Base-by-base conservation (phyloP, 495 filamentous ascomycete species). In the Astrocystis sublimbata region DNA sequence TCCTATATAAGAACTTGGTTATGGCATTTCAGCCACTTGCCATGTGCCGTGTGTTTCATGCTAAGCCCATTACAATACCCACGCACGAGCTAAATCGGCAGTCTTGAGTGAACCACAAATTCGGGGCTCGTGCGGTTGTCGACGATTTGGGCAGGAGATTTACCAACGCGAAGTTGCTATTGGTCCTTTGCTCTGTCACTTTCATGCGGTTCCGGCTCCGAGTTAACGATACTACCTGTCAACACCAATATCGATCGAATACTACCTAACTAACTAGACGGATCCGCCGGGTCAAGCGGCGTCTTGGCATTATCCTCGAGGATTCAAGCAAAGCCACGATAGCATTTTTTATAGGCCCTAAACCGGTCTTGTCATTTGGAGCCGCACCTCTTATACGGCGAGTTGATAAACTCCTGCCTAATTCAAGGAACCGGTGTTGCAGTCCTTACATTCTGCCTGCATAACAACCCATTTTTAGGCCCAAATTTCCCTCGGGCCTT, bases 131-230 rank as follows among this genome's bases (percentile, higher is more conserved):
- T 9, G 6, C 45, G 17, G 26, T 6, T 24, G 9, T 60, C n/a
- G 46, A 60, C 45, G 38, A 51, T 51, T 60, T 31, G 45, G 46
- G 46, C 46, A 42, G 46, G 36, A 51, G 58, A 60, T 51, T 42
- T 12, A 42, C 53, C 36, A 43, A 45, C 26, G 28, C 40, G 36
- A 17, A 36, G 19, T 53, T 26, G 36, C 31, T 8, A 53, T 61
- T 43, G 58, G 58, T 40, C 19, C 42, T 53, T 41, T 2, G 23
- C 28, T 42, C 35, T 19, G 19, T 53, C 8, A 12, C 28, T 36
- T 23, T 50, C 26, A 45, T 33, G 54, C 38, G 17, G 7, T 28
- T 41, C 45, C 28, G 15, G 53, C 21, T 17, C 24, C 24, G 24
- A 43, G 38, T 21, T 56, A n/a, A 6, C 7, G 46, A 24, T 24